Percentiles rank a stretch among this genome's conserved stretches.
These are phyloP conservation scores for Puccinia hordei DNA, from an alignment of 1,284 basidiomycete species.

Conservation along the genomic window DNA sequence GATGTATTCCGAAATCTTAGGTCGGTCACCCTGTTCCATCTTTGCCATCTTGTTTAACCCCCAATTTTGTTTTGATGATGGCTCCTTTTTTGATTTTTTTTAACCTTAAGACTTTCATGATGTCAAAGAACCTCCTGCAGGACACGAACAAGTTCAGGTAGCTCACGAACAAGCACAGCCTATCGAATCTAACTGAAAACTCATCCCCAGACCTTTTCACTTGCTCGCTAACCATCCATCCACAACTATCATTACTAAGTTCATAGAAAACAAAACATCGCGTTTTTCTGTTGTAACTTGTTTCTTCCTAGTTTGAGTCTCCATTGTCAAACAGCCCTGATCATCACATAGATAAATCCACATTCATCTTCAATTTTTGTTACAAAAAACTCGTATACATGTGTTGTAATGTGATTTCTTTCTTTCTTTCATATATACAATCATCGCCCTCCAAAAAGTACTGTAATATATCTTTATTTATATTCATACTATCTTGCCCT, in stretches of 20 bases:
- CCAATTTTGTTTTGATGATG: conserved; percentile 16
- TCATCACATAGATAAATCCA: neutral
- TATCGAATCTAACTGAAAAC: conserved; percentile 2
- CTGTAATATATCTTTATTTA: conserved; percentile 17
- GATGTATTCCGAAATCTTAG: conserved; percentile 61
- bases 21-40: conserved; percentile 51
- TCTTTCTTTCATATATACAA: too few relatives aligned
- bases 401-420: conserved; percentile 12
- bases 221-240: neutral
- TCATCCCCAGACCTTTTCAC: neutral
- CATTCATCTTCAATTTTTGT: neutral
- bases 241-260: neutral
- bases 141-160: conserved; percentile 20
- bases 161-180: conserved; percentile 3
- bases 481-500: neutral
- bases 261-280: neutral
- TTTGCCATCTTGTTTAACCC: neutral
- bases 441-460: neutral
- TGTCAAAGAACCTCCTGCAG: conserved; percentile 33
- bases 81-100: neutral
- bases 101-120: conserved; percentile 39
- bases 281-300: neutral
- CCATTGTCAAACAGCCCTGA: neutral
- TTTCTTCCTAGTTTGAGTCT: neutral
- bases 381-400: neutral